Conservation (phyloP, 140 eudicot species). For the Ambrosia hybrid region DNA sequence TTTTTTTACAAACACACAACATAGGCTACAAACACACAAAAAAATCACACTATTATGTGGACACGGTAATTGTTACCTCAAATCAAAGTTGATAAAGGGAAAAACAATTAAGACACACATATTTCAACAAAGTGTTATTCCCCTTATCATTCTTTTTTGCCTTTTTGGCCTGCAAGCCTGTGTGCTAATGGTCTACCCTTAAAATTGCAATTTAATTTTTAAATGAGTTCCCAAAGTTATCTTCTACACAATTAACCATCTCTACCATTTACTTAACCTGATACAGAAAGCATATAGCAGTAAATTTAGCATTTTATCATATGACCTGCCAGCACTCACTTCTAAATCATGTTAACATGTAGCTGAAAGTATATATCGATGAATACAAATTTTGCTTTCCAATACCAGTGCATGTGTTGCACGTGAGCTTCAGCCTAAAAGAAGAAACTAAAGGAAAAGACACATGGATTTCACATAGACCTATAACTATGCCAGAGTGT, state of each 20-base stretch:
- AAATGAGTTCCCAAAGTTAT: background rate
- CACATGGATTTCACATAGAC: background rate
- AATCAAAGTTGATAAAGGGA: no score
- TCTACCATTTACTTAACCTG: background rate
- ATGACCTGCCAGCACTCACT: background rate
- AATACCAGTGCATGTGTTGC: background rate
- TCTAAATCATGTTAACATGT: background rate
- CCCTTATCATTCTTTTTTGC: no score
- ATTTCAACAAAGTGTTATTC: no score
- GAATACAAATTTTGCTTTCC: background rate
- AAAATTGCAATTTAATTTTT: no score
- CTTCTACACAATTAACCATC: background rate
- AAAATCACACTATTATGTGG: no score
- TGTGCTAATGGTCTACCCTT: no score
- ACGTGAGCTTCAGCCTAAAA: background rate
- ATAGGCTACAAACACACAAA: no score
- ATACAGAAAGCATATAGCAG: background rate
- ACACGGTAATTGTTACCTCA: no score
- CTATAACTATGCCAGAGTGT: no score
- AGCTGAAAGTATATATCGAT: background rate
- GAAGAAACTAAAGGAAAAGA: background rate
- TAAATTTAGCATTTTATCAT: background rate
- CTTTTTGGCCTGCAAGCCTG: no score
- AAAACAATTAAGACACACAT: no score
- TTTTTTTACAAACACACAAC: no score